These are phyloP conservation scores for Ogataea wickerhamii DNA, from an alignment of 805 yeast species.

Conservation along the genomic window DNA sequence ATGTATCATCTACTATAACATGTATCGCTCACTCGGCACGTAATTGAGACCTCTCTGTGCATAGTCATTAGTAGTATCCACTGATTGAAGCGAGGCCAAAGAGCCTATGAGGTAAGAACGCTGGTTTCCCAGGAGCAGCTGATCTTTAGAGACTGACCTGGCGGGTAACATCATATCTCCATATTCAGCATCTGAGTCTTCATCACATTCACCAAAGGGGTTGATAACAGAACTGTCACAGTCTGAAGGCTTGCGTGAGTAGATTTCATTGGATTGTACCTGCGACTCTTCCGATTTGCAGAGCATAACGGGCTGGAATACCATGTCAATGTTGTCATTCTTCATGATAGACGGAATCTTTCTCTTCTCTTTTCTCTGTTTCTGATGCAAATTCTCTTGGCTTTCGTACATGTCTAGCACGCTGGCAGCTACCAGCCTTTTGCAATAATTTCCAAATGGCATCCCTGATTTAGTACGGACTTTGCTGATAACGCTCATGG, in stretches of 20 bases:
- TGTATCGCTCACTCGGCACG: no score
- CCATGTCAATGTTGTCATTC: background rate
- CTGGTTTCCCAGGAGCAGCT: no score
- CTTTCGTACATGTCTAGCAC: constrained; percentile 26
- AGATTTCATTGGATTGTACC: background rate
- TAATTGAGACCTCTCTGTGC: no score
- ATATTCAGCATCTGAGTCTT: background rate
- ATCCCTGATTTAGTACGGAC: constrained; percentile 7
- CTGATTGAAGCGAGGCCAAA: no score
- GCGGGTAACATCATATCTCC: background rate
- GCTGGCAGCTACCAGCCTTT: constrained; percentile 26
- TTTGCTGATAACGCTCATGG: constrained; percentile 19
- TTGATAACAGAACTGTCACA: background rate
- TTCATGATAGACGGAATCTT: constrained; percentile 18
- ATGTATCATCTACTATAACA: no score
- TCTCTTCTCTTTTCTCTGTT: constrained; percentile 15
- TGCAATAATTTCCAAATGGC: constrained; percentile 22
- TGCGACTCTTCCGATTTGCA: background rate
- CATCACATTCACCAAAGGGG: constrained; percentile 1
- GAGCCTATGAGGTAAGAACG: no score
- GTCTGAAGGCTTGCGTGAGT: background rate
- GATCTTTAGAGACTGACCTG: background rate
- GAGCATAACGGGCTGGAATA: background rate
- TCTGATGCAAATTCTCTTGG: constrained; percentile 17
- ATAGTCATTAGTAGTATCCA: no score